Base-by-base conservation (phyloP, 352 stramenopile genomes). In the Phytophthora hibernalis region DNA sequence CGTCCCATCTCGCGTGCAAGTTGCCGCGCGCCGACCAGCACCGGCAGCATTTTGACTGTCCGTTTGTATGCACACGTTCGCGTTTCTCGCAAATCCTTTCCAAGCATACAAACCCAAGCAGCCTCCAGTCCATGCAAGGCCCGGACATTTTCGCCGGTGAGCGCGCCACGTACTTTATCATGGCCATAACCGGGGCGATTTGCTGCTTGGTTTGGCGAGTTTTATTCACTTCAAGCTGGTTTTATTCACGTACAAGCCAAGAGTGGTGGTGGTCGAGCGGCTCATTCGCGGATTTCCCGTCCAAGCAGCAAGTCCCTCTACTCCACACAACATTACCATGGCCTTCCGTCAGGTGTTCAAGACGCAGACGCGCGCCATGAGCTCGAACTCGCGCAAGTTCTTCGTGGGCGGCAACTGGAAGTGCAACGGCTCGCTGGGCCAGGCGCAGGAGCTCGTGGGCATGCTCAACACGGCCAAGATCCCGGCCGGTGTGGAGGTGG, bases 391-490 rank as follows among this genome's bases (percentile, higher is more conserved):
- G 45, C 83, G 88, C 72, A 98, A 99, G 87, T 99, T 99, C 76
- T 99, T 99, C 74, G 95, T 99, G 40, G 98, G 98, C 44, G 98
- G 98, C 75, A 99, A 99, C 92, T 99, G 98, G 98, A 99, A 99
- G 79, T 99, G 97, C 87, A 95, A 95, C 61, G 87, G 87, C 59
- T 95, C 87, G 45, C 26, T 92, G 26, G 61, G 62, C 56, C 85
- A 92, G 69, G 80, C 83, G 28, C 59, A 84, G 18, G 80, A 90
- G 31, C 83, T 94, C 55, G 86, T 96, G 7, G 78, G 79, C 31
- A 79, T 90, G 65, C 84, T 96, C 68, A 96, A 96, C 82, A 91
- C 82, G 67, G 85, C 82, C 68, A 87, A 87, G 65, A 93, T 92
- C 70, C 87, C 87, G 20, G 55, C 65, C 43, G 68, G 81, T 69